A percentile compares a stretch with the other conserved stretches of the same genome.
Evolutionary conservation across 441 rosid genomes (phyloP).

Genomic region (Flueggea neowawraea): DNA sequence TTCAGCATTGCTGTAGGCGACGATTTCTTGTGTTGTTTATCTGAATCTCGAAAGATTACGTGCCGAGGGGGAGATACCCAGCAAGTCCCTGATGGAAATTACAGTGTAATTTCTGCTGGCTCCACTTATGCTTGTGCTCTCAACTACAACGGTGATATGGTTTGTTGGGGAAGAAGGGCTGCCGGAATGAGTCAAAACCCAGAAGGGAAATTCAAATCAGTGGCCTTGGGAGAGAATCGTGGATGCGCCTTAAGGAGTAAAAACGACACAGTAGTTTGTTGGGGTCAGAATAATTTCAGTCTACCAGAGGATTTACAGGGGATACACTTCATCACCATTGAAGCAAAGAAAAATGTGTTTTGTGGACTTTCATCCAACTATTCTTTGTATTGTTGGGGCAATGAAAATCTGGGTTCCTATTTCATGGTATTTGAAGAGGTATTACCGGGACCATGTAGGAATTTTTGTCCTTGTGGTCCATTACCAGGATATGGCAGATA

Average conservation of each 20-base stretch:
- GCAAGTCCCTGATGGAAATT: conserved; percentile 15
- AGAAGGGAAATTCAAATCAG: conserved; percentile 27
- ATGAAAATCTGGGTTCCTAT: conserved; percentile 20
- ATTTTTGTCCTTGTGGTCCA: conserved; percentile 23
- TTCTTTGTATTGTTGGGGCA: conserved; percentile 61
- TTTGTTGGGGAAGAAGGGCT: conserved; percentile 41
- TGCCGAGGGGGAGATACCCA: conserved; percentile 13
- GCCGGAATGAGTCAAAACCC: conserved; percentile 8
- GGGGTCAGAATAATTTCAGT: conserved; percentile 46
- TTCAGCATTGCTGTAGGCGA: conserved; percentile 44
- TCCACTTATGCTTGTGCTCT: conserved; percentile 49
- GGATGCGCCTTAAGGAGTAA: conserved; percentile 39
- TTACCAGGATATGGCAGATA: conserved; percentile 18
- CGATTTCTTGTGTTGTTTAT: conserved; percentile 47
- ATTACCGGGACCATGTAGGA: conserved; percentile 49
- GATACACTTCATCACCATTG: conserved; percentile 25
- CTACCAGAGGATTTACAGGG: conserved; percentile 29
- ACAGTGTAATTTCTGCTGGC: conserved; percentile 42
- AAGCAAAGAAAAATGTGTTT: conserved; percentile 48
- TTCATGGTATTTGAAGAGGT: conserved; percentile 21
- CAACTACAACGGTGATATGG: conserved; percentile 8
- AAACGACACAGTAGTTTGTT: conserved; percentile 42
- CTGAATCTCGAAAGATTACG: conserved; percentile 16
- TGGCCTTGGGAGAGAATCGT: conserved; percentile 52
- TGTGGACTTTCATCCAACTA: conserved; percentile 44